A percentile compares a stretch with the other conserved stretches of the same genome.
These are phyloP conservation scores for Tagetes erecta DNA, from an alignment of 129 eudicot genomes.

Conservation along the genomic window DNA sequence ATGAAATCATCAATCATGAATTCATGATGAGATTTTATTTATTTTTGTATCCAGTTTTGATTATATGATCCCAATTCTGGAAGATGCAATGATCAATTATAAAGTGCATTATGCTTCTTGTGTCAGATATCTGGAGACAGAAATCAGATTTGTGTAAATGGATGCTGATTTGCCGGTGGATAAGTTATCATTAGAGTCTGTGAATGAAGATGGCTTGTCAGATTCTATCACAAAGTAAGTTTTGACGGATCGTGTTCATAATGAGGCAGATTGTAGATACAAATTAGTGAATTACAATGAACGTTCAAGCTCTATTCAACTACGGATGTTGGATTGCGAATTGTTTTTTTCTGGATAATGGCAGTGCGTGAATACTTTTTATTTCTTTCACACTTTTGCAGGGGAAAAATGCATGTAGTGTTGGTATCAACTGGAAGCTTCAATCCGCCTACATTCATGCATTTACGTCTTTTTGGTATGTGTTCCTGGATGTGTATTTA, in stretches of 20 bases:
- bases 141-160: constrained; percentile 17
- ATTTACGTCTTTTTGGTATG: constrained; percentile 92
- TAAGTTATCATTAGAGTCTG: constrained; percentile 37
- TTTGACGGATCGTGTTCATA: neutral
- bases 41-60: too few species aligned
- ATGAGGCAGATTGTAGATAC: neutral
- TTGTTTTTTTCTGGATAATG: neutral
- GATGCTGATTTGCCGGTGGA: constrained; percentile 53
- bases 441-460: constrained; percentile 97
- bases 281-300: neutral
- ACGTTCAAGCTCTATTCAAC: neutral
- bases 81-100: neutral
- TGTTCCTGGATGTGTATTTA: constrained; percentile 1
- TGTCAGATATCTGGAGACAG: constrained; percentile 12
- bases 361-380: neutral
- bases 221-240: constrained; percentile 41
- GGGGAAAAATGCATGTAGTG: constrained; percentile 52
- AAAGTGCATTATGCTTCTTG: neutral
- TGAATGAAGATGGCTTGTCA: constrained; percentile 27
- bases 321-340: neutral
- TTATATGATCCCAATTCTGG: neutral
- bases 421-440: constrained; percentile 92
- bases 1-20: neutral
- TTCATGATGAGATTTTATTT: neutral
- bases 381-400: constrained; percentile 30